Evolutionary conservation across 2,329 filamentous ascomycete genomes (phyloP).

Genomic region (Colletotrichum brevisporum): DNA sequence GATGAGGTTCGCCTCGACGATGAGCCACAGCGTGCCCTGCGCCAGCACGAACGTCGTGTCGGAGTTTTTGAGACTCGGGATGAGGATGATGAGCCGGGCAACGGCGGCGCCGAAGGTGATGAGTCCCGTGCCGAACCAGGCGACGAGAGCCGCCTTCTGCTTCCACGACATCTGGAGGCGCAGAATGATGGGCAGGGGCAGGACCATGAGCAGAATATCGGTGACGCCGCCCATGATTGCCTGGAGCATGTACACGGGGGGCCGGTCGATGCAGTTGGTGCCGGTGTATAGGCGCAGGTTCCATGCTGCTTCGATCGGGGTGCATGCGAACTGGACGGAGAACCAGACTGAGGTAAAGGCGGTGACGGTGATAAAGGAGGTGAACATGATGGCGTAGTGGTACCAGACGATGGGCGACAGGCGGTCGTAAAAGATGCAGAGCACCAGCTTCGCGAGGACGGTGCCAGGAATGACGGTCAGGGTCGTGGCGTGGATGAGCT

Average conservation of each 20-base stretch:
- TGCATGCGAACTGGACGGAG: conserved; percentile 51
- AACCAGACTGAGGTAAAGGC: conserved; percentile 49
- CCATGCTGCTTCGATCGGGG: conserved; percentile 50
- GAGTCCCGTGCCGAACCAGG: conserved; percentile 60
- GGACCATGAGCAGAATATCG: conserved; percentile 60
- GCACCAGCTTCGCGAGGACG: conserved; percentile 53
- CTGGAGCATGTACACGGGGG: conserved; percentile 61
- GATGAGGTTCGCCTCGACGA: conserved; percentile 56
- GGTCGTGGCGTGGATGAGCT: conserved; percentile 43
- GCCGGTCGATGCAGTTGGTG: conserved; percentile 59
- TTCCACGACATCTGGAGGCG: conserved; percentile 58
- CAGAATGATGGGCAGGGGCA: conserved; percentile 62
- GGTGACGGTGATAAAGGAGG: conserved; percentile 46
- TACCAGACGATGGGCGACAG: conserved; percentile 53
- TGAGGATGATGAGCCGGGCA: conserved; percentile 19
- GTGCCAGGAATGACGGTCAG: conserved; percentile 51
- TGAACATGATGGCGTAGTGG: conserved; percentile 48
- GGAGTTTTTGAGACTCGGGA: conserved; percentile 7
- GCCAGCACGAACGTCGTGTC: conserved; percentile 19
- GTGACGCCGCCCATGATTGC: conserved; percentile 63
- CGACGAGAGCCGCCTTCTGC: conserved; percentile 60
- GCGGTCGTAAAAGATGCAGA: conserved; percentile 55
- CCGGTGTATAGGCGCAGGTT: conserved; percentile 45
- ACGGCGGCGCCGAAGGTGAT: conserved; percentile 35
- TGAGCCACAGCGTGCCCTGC: conserved; percentile 31